Base-by-base conservation (phyloP, 2,329 filamentous ascomycete genomes). In the Xylaria sp. region DNA sequence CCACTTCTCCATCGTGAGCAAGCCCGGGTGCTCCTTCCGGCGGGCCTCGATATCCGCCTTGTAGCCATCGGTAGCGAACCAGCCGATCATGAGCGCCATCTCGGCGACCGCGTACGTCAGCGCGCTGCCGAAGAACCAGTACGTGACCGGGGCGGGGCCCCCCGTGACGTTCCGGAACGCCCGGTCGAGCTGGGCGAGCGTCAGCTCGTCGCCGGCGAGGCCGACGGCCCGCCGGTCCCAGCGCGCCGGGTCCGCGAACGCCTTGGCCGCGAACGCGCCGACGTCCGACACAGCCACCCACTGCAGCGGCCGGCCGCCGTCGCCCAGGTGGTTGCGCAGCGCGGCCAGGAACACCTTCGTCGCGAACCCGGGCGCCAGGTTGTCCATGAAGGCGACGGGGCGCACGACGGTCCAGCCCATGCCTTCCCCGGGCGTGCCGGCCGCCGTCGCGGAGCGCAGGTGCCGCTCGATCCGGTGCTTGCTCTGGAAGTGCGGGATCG, bases 391-490 rank as follows among this genome's bases (percentile, higher is more conserved):
- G 1, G 80, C 82, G 0, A 81, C 79, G 0, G 85, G 85, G 2
- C 85, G 78, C 2, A 88, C 71, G 38, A 88, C 80, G 0, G 83
- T 86, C 79, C 82, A 88, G 6, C 70, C 71, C 82, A 86, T 85
- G 0, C 63, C 44, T 13, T 52, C 68, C 17, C 63, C 63, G 9
- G 54, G 37, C 1, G 72, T 72, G 1, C 72, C 72, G 3, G 69
- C 69, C 2, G 66, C 63, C 8, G 74, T 74, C 7, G 22, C 50
- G n/a, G 80, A 72, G n/a, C 78, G 70, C 20, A 89, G 76, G 59
- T 89, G 75, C 48, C 79, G 71, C 70, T 89, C 87, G 62, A 89
- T 84, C 9, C 78, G 68, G 61, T 83, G 77, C 66, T 89, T 89
- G 61, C 70, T 76, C 53, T 76, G 76, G 67, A 89, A 89, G 67